Evolutionary conservation across 1,284 basidiomycete species (phyloP).

Genomic region (Porodaedalea pini): DNA sequence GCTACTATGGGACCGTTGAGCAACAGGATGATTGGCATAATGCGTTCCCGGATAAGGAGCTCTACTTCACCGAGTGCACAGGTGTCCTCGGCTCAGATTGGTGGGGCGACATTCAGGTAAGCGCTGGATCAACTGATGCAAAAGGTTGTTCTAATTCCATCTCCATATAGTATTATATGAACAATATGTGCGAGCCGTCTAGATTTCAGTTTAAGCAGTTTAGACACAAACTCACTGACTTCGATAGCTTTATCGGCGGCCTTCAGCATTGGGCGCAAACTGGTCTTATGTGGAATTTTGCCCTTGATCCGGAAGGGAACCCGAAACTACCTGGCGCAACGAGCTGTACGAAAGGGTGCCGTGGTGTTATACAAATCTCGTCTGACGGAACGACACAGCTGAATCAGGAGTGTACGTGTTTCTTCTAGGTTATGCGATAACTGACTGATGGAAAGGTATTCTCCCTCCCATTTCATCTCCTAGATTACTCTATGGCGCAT

Average conservation of each 20-base stretch:
- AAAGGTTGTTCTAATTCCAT: not conserved
- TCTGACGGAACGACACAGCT: slow-evolving; percentile 54
- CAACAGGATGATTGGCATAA: slow-evolving; percentile 25
- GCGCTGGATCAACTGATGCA: not conserved
- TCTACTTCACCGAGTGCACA: slow-evolving; percentile 30
- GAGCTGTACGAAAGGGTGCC: slow-evolving; percentile 61
- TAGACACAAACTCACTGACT: not conserved
- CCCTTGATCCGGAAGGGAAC: slow-evolving; percentile 55
- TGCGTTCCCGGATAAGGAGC: slow-evolving; percentile 24
- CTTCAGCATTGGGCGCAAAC: slow-evolving; percentile 44
- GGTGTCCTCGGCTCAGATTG: slow-evolving; percentile 27
- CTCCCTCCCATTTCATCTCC: not conserved
- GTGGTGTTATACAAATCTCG: slow-evolving; percentile 61
- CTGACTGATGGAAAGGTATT: not conserved
- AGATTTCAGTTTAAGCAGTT: not conserved
- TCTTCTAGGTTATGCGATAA: not conserved
- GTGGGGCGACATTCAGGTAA: slow-evolving; percentile 26
- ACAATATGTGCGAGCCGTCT: slow-evolving; percentile 4
- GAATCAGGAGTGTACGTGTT: slow-evolving; percentile 65
- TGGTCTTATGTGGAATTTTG: slow-evolving; percentile 73
- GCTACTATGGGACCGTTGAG: slow-evolving; percentile 25
- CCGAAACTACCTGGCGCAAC: slow-evolving; percentile 62
- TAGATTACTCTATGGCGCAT: slow-evolving; percentile 72
- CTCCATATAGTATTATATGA: slow-evolving; percentile 2
- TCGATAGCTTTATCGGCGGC: slow-evolving; percentile 35